Base-by-base conservation (phyloP, 495 filamentous ascomycete genomes). In the Terfezia claveryi region DNA sequence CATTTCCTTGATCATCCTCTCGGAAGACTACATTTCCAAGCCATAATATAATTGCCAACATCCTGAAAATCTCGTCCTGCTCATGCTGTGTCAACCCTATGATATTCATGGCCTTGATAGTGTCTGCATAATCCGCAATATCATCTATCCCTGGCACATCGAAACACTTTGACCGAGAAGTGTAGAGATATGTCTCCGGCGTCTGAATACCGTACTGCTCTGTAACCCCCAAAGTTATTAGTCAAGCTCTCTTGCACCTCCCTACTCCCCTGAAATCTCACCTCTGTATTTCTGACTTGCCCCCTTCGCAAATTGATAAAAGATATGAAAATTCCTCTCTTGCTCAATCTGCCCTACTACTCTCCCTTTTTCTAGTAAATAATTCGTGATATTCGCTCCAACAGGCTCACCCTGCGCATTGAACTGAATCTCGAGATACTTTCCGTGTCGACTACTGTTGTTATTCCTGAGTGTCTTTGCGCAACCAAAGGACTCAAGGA, bases 241-340 rank as follows among this genome's bases (percentile, higher is more conserved):
- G 50, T 50, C 50, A 52, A 56, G 14, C 27, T 32, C 27, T 32
- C 27, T 7, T 32, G 41, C 41, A 46, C 20, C 23, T 3, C 1
- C 10, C 16, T 32, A 38, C 20, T 8, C 38, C 50, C 17, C 20
- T 32, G 49, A 10, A 37, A 27, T 38, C 66, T 55, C 70, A 79
- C 76, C 75, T 66, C 87, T 73, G 67, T 95, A 92, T 50, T 82
- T 80, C 62, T 82, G 75, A 10, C 87, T 82, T 12, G 91, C 92
- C 0, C 83, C 87, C 67, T 99, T 99, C 20, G 92, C 82, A 68
- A 94, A 94, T 67, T 99, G 92, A 68, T 99, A 99, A 67, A 99
- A 96, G 61, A 99, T 96, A 68, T 99, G 92, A 70, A 99, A 99
- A 67, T 94, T 96, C 59, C 92, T 78, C 74, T 99, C 92, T 59